These are phyloP conservation scores for Conticribra guillardii DNA, from an alignment of 108 stramenopile species.

Conservation along the genomic window DNA sequence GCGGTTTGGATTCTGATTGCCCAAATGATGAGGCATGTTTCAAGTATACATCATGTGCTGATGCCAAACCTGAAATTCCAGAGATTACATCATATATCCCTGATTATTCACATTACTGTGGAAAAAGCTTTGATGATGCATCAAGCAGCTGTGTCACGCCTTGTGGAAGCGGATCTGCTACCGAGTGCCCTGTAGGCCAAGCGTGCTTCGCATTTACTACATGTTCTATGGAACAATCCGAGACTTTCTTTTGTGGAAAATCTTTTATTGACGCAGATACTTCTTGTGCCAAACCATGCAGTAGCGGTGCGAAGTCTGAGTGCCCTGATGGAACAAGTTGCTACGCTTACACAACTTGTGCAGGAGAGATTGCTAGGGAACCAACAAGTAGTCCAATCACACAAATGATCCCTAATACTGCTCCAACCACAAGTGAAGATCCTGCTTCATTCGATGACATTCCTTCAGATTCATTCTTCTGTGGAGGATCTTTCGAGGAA, in stretches of 20 bases:
- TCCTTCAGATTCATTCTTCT: constrained; percentile 39
- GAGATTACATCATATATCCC: background rate
- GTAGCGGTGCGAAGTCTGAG: constrained; percentile 25
- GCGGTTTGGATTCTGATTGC: constrained; percentile 37
- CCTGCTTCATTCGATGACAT: background rate
- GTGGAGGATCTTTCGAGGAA: constrained; percentile 40
- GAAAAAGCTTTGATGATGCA: constrained; percentile 25
- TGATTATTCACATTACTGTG: constrained; percentile 29
- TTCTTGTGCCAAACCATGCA: constrained; percentile 19
- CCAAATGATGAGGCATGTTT: constrained; percentile 29
- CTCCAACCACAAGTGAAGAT: background rate
- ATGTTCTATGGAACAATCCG: background rate
- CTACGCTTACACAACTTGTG: constrained; percentile 34
- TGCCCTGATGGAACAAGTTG: constrained; percentile 21
- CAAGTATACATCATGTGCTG: constrained; percentile 47
- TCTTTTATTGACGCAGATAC: constrained; percentile 38
- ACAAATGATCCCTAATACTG: background rate
- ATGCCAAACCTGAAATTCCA: constrained; percentile 13
- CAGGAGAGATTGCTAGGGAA: background rate
- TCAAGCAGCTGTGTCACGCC: constrained; percentile 7
- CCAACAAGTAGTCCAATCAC: background rate
- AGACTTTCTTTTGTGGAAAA: constrained; percentile 62
- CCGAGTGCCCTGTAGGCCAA: constrained; percentile 14
- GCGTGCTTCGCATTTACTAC: constrained; percentile 11
- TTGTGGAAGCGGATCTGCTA: constrained; percentile 13